Evolutionary conservation across 2,329 filamentous ascomycete genomes (phyloP).

Genomic region (Cadophora malorum): DNA sequence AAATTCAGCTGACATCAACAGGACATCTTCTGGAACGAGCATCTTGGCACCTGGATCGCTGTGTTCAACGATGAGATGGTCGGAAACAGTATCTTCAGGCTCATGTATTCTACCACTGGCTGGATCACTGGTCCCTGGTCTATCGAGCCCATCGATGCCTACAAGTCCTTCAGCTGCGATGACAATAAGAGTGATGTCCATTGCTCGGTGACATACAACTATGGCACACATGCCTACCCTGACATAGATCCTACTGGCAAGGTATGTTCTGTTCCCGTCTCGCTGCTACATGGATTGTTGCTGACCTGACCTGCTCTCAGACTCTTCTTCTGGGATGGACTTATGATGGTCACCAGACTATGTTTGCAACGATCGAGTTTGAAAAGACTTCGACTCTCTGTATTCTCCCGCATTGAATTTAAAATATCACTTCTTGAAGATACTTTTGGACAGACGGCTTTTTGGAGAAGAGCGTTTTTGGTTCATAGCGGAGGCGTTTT

Average conservation of each 20-base stretch:
- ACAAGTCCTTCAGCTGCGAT: constrained; percentile 11
- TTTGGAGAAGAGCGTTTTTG: not conserved
- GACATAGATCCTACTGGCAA: constrained; percentile 17
- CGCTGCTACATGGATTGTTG: not conserved
- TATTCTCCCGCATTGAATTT: not conserved
- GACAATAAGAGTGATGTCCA: not conserved
- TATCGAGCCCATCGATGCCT: constrained; percentile 3
- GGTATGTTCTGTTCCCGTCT: not conserved
- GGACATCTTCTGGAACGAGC: constrained; percentile 14
- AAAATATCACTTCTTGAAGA: not conserved
- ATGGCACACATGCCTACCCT: constrained; percentile 15
- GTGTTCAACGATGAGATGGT: constrained; percentile 14
- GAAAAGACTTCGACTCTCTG: not conserved
- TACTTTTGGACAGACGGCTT: constrained; percentile 2
- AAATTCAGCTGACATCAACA: not conserved
- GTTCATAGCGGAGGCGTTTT: not conserved
- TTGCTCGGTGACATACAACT: constrained; percentile 16
- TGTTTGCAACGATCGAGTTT: constrained; percentile 16
- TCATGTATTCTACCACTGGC: constrained; percentile 17
- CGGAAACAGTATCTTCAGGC: constrained; percentile 10
- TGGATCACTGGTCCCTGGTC: constrained; percentile 16
- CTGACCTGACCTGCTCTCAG: not conserved
- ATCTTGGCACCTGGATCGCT: constrained; percentile 14
- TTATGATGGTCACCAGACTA: constrained; percentile 15
- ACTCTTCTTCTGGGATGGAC: constrained; percentile 19